These are phyloP conservation scores for Axilococcus clingmanii DNA, from an alignment of 139 green algal species.

Conservation along the genomic window DNA sequence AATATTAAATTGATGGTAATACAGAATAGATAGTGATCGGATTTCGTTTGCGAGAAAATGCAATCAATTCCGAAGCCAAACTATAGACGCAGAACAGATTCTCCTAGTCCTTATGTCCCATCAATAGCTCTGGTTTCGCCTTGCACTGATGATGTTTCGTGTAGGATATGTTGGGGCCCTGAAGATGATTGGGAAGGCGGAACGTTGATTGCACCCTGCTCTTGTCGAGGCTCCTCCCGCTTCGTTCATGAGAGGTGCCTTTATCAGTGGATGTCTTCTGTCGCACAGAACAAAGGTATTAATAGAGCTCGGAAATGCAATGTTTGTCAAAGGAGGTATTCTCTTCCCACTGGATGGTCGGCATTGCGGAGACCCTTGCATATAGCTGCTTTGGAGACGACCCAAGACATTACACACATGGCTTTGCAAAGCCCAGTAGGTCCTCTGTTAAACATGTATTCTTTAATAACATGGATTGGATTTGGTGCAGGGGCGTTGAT, in stretches of 20 bases:
- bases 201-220: constrained; percentile 15
- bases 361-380: not conserved
- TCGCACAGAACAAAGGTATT: not conserved
- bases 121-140: not conserved
- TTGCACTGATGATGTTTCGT: not conserved
- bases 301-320: constrained; percentile 4
- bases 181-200: constrained; percentile 2
- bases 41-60: no score
- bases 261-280: constrained; percentile 6
- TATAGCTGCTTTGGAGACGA: not conserved
- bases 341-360: not conserved
- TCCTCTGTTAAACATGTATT: no score
- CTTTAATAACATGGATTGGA: no score
- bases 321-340: constrained; percentile 7
- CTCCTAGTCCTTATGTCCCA: not conserved
- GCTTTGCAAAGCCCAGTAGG: no score
- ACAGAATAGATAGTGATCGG: no score
- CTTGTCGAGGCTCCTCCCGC: constrained; percentile 8
- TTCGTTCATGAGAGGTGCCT: constrained; percentile 23
- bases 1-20: no score
- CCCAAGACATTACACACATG: no score
- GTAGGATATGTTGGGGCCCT: not conserved
- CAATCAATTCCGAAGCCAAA: no score
- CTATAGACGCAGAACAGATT: no score
- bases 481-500: no score